phyloP scores from a whole-genome alignment of 495 filamentous ascomycete species.

The Aspergillus sclerotioniger region DNA sequence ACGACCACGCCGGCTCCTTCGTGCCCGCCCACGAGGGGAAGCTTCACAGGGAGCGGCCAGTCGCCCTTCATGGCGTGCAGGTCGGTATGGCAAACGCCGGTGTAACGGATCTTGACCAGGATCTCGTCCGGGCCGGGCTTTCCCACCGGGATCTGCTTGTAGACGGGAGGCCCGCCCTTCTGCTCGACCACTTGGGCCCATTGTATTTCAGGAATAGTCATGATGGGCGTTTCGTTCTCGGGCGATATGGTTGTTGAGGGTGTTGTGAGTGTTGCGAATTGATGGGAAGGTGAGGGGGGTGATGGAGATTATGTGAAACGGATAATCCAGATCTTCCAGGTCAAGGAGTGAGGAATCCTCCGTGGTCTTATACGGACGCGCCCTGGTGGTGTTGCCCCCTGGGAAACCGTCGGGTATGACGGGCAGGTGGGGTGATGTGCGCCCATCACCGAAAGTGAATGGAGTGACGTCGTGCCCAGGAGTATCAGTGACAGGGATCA shows the following conservation, averaged over 20 bases:
- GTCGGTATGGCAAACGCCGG: slow-evolving; percentile 91
- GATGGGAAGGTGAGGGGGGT: background rate
- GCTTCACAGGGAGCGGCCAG: slow-evolving; percentile 78
- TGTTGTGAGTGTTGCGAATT: background rate
- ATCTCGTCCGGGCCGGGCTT: slow-evolving; percentile 84
- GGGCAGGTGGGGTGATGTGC: background rate
- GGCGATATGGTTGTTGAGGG: background rate
- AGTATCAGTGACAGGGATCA: background rate
- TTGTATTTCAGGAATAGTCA: slow-evolving; percentile 68
- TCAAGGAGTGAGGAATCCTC: background rate
- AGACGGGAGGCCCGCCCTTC: slow-evolving; percentile 67
- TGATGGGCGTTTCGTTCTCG: slow-evolving; percentile 12
- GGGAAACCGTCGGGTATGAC: background rate
- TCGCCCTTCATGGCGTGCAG: slow-evolving; percentile 83
- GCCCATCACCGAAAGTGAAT: background rate
- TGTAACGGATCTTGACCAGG: slow-evolving; percentile 87
- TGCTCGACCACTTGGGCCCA: slow-evolving; percentile 86
- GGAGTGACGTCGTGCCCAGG: background rate
- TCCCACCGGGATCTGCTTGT: slow-evolving; percentile 79
- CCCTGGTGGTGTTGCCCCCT: background rate
- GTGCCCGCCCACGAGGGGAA: slow-evolving; percentile 90
- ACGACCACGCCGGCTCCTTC: slow-evolving; percentile 88
- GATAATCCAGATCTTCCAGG: background rate
- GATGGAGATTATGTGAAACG: background rate
- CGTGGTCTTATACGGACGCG: background rate